Conservation (phyloP, 129 eudicot species). For the Deinandra increscens region DNA sequence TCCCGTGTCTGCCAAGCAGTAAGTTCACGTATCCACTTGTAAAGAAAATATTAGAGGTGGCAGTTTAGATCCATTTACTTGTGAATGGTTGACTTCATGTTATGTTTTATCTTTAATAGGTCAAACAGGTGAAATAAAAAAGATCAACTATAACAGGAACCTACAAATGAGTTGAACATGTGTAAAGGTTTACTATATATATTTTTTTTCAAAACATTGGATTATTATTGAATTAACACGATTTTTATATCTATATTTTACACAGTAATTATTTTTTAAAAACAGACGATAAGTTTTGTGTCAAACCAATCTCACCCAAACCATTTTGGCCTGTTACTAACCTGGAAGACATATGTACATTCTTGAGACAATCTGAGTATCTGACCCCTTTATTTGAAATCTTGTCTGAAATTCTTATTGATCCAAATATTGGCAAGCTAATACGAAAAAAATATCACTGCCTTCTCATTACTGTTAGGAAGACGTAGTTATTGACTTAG, state of each 20-base stretch:
- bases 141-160: neutral
- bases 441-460: neutral
- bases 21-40: slow-evolving; percentile 27
- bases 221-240: neutral
- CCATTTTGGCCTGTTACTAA: neutral
- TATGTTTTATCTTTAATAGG: neutral
- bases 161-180: neutral
- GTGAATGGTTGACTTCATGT: neutral
- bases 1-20: slow-evolving; percentile 89
- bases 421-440: neutral
- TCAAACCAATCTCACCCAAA: neutral
- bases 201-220: neutral
- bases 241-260: neutral
- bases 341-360: neutral
- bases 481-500: neutral
- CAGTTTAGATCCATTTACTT: neutral
- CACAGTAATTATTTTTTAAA: neutral
- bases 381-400: too few species aligned
- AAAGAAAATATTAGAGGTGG: neutral
- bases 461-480: neutral
- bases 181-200: too few species aligned
- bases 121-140: neutral
- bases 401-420: neutral
- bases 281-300: neutral
- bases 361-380: neutral